Evolutionary conservation across 2,329 filamentous ascomycete genomes (phyloP).

Genomic region (Piedraia hortae): DNA sequence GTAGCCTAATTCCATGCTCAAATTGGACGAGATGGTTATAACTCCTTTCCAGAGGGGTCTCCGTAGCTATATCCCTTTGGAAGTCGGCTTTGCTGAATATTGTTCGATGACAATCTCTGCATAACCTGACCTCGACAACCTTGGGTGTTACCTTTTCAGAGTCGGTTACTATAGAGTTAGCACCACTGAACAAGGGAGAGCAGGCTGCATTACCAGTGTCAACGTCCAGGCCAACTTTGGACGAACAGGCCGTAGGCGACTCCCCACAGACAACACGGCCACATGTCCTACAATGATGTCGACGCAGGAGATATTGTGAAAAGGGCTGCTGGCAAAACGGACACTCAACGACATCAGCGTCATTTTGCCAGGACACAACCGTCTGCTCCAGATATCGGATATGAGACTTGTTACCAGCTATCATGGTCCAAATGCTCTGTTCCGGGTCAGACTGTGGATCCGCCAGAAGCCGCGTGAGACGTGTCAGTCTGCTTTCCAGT

Average conservation of each 20-base stretch:
- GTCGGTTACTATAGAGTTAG: neutral
- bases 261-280: constrained; percentile 85
- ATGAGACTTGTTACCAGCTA: constrained; percentile 42
- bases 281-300: constrained; percentile 86
- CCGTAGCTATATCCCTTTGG: constrained; percentile 34
- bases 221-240: constrained; percentile 56
- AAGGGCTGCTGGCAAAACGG: constrained; percentile 95
- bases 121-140: constrained; percentile 55
- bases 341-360: constrained; percentile 50
- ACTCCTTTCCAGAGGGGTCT: constrained; percentile 38
- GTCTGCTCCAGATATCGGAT: constrained; percentile 61
- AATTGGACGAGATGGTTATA: constrained; percentile 72
- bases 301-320: constrained; percentile 67
- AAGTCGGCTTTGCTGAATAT: constrained; percentile 56
- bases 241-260: constrained; percentile 55
- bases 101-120: constrained; percentile 55
- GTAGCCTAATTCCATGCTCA: constrained; percentile 54
- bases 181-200: neutral
- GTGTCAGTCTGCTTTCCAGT: constrained; percentile 73
- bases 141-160: constrained; percentile 9
- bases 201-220: neutral
- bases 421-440: constrained; percentile 26
- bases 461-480: constrained; percentile 59
- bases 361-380: constrained; percentile 86
- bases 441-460: constrained; percentile 36